Evolutionary conservation across 371 early-diverging fungal species (phyloP).

Genomic region (Apophysomyces ossiformis): DNA sequence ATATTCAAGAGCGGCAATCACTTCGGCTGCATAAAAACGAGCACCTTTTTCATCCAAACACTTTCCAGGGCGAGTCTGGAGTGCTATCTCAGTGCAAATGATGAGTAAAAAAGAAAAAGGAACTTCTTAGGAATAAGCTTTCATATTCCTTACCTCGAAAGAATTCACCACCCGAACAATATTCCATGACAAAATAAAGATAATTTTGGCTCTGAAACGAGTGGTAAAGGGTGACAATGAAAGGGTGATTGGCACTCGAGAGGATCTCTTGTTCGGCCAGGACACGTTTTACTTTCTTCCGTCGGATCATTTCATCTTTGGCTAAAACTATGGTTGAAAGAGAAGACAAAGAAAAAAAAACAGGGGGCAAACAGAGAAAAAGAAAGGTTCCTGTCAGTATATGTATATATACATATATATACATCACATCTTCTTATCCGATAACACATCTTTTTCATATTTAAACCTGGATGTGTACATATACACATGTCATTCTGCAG

Average conservation of each 20-base stretch:
- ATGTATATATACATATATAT: no score
- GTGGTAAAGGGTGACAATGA: conserved; percentile 93
- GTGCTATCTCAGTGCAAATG: conserved; percentile 28
- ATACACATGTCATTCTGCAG: not conserved
- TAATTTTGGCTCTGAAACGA: conserved; percentile 89
- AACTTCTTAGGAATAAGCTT: no score
- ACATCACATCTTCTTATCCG: no score
- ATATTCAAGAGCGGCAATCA: conserved; percentile 88
- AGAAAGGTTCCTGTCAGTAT: no score
- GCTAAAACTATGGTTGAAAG: conserved; percentile 63
- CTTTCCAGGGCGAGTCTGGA: conserved; percentile 80
- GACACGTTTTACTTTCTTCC: conserved; percentile 88
- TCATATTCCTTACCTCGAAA: conserved; percentile 64
- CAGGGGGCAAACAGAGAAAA: not conserved
- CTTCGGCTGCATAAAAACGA: conserved; percentile 96
- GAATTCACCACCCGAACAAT: conserved; percentile 96
- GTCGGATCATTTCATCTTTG: conserved; percentile 86
- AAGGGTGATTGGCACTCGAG: conserved; percentile 87
- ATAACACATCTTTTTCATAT: no score
- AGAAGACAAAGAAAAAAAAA: conserved; percentile 13
- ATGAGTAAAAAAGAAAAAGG: no score
- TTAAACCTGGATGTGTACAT: conserved; percentile 2
- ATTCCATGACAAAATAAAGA: conserved; percentile 95
- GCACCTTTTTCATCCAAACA: conserved; percentile 83
- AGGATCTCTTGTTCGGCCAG: conserved; percentile 84